Base-by-base conservation (phyloP, 805 yeast species). In the Wickerhamomyces bovis region DNA sequence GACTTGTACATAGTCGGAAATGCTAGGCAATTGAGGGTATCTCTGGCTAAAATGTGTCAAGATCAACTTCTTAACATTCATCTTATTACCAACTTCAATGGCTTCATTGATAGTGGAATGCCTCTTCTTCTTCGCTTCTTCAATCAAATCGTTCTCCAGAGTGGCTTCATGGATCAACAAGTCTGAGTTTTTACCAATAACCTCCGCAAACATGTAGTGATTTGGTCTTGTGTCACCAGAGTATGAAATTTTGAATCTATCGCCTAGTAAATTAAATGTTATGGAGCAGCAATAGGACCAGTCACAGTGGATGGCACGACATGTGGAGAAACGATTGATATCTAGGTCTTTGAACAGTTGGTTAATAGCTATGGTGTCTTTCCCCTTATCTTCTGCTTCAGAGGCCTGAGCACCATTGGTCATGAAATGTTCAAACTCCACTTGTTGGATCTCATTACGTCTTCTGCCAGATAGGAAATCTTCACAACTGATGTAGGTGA, bases 221-320 rank as follows among this genome's bases (percentile, higher is more conserved):
- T 80, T 82, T 0, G 99, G 99, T 56, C 97, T 77, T 0, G 98
- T 88, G 61, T 94, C 99, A 12, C 99, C 99, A 2, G 97, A 89
- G 62, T 87, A 94, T 1, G 97, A 83, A 1, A 90, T 71, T 54
- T 78, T 84, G 69, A 89, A 89, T 0, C 15, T 28, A 8, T 53
- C 45, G 3, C 49, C 52, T 1, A 54, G 56, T 28, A 70, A 56
- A 9, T 63, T 64, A 45, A 84, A 76, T 2, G 73, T 61, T 11
- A 90, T 70, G 0, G 78, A 63, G 38, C 81, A 76, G 16, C 85
- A 79, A 62, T 89, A 92, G 0, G 98, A 78, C 79, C 83, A 79
- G 21, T 78, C 78, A 63, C 97, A 89, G 62, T 94, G 99, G 18
- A 74, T 71, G 0, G 98, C 98, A 45, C 81, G 75, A 51, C 90